Evolutionary conservation across 495 filamentous ascomycete genomes (phyloP).

Genomic region (Penicillium odoratum): DNA sequence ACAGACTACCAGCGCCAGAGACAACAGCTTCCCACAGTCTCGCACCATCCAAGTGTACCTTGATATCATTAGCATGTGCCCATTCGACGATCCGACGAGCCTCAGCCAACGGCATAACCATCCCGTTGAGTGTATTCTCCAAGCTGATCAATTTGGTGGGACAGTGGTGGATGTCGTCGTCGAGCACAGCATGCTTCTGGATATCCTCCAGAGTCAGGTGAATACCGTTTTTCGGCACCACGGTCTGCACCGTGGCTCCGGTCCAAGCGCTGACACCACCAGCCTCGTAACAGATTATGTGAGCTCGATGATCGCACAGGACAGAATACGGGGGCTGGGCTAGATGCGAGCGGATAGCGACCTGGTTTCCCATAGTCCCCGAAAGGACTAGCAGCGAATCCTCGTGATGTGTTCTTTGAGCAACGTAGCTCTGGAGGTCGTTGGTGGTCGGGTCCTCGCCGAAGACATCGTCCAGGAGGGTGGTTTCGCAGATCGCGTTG

Average conservation of each 20-base stretch:
- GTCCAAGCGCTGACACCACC: slow-evolving; percentile 63
- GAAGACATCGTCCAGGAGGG: slow-evolving; percentile 82
- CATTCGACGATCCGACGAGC: slow-evolving; percentile 31
- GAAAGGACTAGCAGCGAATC: slow-evolving; percentile 66
- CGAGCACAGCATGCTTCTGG: slow-evolving; percentile 42
- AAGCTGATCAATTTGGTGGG: slow-evolving; percentile 36
- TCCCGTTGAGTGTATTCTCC: slow-evolving; percentile 35
- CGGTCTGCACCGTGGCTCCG: slow-evolving; percentile 57
- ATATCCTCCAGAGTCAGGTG: slow-evolving; percentile 72
- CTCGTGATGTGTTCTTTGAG: slow-evolving; percentile 68
- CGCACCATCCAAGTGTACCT: slow-evolving; percentile 37
- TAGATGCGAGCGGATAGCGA: slow-evolving; percentile 67
- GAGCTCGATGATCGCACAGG: slow-evolving; percentile 64
- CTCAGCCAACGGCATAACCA: slow-evolving; percentile 33
- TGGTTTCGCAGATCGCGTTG: slow-evolving; percentile 55
- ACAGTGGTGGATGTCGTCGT: slow-evolving; percentile 36
- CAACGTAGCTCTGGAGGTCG: slow-evolving; percentile 68
- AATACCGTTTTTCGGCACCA: slow-evolving; percentile 61
- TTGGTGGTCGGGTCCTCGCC: slow-evolving; percentile 76
- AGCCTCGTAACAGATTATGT: slow-evolving; percentile 72
- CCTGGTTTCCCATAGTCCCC: slow-evolving; percentile 85
- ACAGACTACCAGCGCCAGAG: slow-evolving; percentile 52
- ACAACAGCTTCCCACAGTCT: slow-evolving; percentile 34
- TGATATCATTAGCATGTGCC: slow-evolving; percentile 28
- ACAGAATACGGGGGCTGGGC: slow-evolving; percentile 70